Base-by-base conservation (phyloP, 192 early-diverging fungal species). In the Mortierella hygrophila region DNA sequence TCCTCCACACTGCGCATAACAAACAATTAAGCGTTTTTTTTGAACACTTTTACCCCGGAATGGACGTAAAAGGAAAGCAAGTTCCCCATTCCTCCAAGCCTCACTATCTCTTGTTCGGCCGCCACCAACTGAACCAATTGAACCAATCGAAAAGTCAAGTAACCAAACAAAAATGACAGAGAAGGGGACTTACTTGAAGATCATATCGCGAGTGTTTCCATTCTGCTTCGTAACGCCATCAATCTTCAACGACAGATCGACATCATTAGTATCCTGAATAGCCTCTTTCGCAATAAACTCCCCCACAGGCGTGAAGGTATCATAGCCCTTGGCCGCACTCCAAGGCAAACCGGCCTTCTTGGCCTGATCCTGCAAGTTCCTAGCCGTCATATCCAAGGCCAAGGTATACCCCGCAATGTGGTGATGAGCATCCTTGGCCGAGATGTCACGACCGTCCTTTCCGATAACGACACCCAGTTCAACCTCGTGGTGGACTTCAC, bases 381-480 rank as follows among this genome's bases (percentile, higher is more conserved):
- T 89, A 16, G 97, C 97, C 6, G 98, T 98, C 93, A 97, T 92
- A 83, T 99, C 98, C 79, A 99, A 91, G 4, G 94, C 97, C 60
- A 99, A 91, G 35, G 94, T 94, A 82, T 97, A 98, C 4, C 96
- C 92, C 7, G 91, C 92, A 77, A 97, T 88, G 81, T 97, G 88
- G 26, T 91, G 71, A 35, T 88, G 83, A 5, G 97, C 97, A 23
- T 93, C 83, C 26, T 84, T 80, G 1, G 89, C 92, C 29, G 68
- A 41, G 83, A 98, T 95, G 85, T 97, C 92, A 16, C 96, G 92
- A 7, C 94, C 97, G 26, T 81, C 82, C 71, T 95, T 94, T 20
- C 95, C 96, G 80, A 99, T 97, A 9, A 99, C 94, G 8, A 98
- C 95, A 52, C 94, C 97, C 23, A 99, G 95, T 89, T 99, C 98